Evolutionary conservation across 768 basidiomycete species (phyloP), one percentile per base, ranked within the genome.

Genomic region (Leccinum ochraceum): DNA sequence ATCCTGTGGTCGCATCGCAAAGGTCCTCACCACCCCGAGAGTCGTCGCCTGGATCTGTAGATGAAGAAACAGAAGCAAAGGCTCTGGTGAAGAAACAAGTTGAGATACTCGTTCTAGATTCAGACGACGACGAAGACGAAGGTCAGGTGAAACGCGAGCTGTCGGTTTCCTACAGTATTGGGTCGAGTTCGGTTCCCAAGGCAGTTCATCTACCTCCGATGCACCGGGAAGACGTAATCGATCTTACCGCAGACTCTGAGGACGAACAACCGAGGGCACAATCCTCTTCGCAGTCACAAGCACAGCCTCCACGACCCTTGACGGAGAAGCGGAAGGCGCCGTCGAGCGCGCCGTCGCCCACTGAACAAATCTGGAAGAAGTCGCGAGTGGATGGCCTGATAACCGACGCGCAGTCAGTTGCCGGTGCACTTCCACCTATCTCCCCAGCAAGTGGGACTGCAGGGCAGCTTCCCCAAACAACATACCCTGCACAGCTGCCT

Each of bases 221-320:
- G 30, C 75, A 72, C 62, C 69, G 67, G 24, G 75, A 77, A 13
- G 81, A 84, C 64, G 86, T 95, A 49, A 95, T 95, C 63, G 94
- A 96, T 71, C 76, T 96, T 60, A 95, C 94, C 3, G 76, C 87
- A 61, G 90, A 92, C 67, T 85, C 86, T 24, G 89, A 92, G 59
- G 89, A 90, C 13, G 93, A 94, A 54, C 83, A 80, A 36, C 72
- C 74, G 32, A 73, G 67, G 53, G 66, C 71, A 14, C 68, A 69
- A 30, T 39, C 58, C 42, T 65, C 63, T 11, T 61, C 65, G 20
- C 69, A 67, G 53, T 28, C 49, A 22, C 83, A 80, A 30, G 66
- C 74, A 11, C 73, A 69, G 53, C 62, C 73, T 20, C 57, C 59
- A 14, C 65, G 58, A 11, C 75, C 68, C n/a, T 72, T 75, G 60